A percentile compares a stretch with the other conserved stretches of the same genome.
Conservation (phyloP, 2,329 filamentous ascomycete species). For the Xylaria sp. region DNA sequence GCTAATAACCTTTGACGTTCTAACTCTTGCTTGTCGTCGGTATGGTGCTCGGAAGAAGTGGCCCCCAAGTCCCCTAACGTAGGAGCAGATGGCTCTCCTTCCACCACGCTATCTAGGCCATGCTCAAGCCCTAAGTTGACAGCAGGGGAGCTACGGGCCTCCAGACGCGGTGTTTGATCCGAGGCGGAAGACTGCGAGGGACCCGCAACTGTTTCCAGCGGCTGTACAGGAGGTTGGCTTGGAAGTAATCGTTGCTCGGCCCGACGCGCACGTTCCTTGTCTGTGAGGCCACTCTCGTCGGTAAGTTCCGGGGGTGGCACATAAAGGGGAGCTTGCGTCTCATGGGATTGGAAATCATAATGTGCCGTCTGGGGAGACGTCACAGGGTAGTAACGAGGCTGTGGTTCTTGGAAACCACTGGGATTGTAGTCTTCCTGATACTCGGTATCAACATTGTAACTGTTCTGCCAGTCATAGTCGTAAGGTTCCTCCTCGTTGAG, state of each 20-base stretch:
- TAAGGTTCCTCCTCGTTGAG: conserved; percentile 39
- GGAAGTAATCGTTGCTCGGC: conserved; percentile 85
- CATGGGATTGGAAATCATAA: conserved; percentile 49
- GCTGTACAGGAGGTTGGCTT: conserved; percentile 73
- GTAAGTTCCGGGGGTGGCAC: conserved; percentile 70
- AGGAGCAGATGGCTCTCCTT: conserved; percentile 55
- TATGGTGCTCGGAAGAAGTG: conserved; percentile 47
- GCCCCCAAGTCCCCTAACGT: conserved; percentile 57
- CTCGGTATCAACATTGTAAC: conserved; percentile 45
- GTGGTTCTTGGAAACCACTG: conserved; percentile 37
- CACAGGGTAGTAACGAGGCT: conserved; percentile 45
- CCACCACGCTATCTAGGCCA: conserved; percentile 1
- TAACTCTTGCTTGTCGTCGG: conserved; percentile 78
- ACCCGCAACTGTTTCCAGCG: conserved; percentile 49
- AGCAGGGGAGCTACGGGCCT: neutral
- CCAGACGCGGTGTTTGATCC: conserved; percentile 1
- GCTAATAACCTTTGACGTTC: conserved; percentile 65
- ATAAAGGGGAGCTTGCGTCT: conserved; percentile 58
- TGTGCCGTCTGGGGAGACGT: conserved; percentile 49
- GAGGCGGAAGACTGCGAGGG: conserved; percentile 54
- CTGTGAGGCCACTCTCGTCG: conserved; percentile 72
- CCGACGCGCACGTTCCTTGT: conserved; percentile 82
- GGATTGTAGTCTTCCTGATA: conserved; percentile 41
- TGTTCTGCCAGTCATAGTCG: conserved; percentile 50
- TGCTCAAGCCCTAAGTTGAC: neutral